Evolutionary conservation across 2,329 filamentous ascomycete species (phyloP), one percentile per base, ranked within the genome.

Genomic region (Emydomyces testavorans): DNA sequence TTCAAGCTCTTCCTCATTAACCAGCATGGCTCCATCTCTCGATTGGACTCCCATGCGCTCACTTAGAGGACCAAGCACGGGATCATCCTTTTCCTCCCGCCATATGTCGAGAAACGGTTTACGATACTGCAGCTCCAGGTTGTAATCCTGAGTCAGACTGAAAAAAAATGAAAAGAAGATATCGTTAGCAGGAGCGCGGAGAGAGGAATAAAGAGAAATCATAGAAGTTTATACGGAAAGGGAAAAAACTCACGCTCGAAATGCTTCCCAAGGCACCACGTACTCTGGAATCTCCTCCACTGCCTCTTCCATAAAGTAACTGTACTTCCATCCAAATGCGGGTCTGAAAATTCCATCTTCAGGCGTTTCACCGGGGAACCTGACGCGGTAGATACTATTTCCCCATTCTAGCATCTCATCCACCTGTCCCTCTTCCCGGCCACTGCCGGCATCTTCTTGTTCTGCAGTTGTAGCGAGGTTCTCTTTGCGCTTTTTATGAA

Each of bases 301-400:
- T 0, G 92, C 92, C 68, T 98, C 92, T 59, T 92, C 82, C 49
- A 98, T 79, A 65, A 88, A 94, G 71, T 94, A 98, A 61, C 80
- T 94, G 70, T 98, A 98, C 66, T 92, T 94, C 89, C 92, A 96
- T 42, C 90, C 92, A 62, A 88, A 96, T 0, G 92, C 87, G 4
- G 92, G 92, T 4, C 92, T 81, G 70, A 98, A 98, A 26, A 92
- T 75, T 46, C 92, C 92, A 62, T 95, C 87, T 16, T 79, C 74
- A 3, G 89, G 87, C 0, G 86, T 88, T 60, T 82, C 76, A 18
- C 83, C 83, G 0, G 87, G 85, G 60, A 98, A 96, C 41, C 84
- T 80, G 45, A 98, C 88, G 16, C 80, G 80, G 66, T 96, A 98
- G 62, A 96, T 87, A 53, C 78, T 80, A 63, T 98, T 98, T 49